Evolutionary conservation across 2,329 filamentous ascomycete genomes (phyloP).

Genomic region (Lasiodiplodia theobromae): DNA sequence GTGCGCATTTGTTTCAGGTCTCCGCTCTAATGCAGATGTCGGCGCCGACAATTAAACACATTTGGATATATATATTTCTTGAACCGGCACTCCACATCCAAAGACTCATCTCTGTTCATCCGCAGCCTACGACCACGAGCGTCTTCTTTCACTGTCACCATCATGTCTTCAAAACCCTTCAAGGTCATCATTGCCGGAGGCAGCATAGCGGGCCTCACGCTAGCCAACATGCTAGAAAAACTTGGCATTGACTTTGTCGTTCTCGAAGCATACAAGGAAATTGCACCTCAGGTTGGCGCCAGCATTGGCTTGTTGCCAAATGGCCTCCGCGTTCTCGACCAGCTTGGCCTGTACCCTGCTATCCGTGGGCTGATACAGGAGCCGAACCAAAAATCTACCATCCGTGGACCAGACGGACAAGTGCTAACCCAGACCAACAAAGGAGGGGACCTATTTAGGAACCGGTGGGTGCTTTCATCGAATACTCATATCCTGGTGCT

Average conservation of each 20-base stretch:
- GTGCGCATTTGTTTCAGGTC: background rate
- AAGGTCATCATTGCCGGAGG: constrained; percentile 28
- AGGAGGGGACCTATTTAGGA: background rate
- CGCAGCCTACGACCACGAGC: background rate
- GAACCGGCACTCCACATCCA: background rate
- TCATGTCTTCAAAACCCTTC: constrained; percentile 16
- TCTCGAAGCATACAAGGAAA: constrained; percentile 33
- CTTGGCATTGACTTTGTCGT: constrained; percentile 29
- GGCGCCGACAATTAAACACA: background rate
- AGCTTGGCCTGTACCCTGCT: constrained; percentile 22
- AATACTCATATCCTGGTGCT: background rate
- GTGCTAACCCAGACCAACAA: background rate
- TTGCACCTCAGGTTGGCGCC: constrained; percentile 36
- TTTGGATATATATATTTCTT: background rate
- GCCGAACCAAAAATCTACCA: background rate
- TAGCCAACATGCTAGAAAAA: constrained; percentile 23
- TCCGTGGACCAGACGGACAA: background rate
- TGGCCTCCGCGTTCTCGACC: constrained; percentile 29
- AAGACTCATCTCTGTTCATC: background rate
- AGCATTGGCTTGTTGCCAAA: constrained; percentile 34
- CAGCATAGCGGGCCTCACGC: constrained; percentile 25
- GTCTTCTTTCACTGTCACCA: background rate
- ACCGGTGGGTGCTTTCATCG: background rate
- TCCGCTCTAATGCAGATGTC: background rate
- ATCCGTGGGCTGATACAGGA: constrained; percentile 16